Percentiles rank a stretch among this genome's conserved stretches.
Conservation (phyloP, 129 eudicot species). For the Gnaphalium uliginosum region DNA sequence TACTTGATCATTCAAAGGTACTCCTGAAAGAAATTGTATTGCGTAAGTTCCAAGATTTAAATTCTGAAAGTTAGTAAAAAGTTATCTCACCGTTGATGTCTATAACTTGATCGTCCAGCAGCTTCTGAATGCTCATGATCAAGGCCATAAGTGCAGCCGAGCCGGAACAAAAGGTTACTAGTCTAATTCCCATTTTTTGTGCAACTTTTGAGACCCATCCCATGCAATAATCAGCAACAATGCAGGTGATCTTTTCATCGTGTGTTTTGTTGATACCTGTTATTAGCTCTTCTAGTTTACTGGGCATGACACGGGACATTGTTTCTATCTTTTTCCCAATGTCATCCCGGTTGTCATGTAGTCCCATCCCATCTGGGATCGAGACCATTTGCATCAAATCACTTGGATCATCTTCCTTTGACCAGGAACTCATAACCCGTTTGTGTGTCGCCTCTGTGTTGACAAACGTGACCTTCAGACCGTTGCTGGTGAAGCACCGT, state of each 20-base stretch:
- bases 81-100: slow-evolving; percentile 26
- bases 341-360: slow-evolving; percentile 49
- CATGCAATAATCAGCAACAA: slow-evolving; percentile 50
- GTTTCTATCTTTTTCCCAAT: slow-evolving; percentile 24
- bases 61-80: neutral
- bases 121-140: slow-evolving; percentile 29
- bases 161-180: slow-evolving; percentile 44
- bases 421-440: slow-evolving; percentile 28
- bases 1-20: slow-evolving; percentile 35
- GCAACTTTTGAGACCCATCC: slow-evolving; percentile 50
- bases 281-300: slow-evolving; percentile 39
- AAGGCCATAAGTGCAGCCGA: slow-evolving; percentile 36
- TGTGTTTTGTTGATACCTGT: slow-evolving; percentile 28
- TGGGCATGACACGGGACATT: slow-evolving; percentile 41
- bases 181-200: slow-evolving; percentile 35
- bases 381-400: slow-evolving; percentile 38
- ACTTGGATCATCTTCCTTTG: slow-evolving; percentile 8
- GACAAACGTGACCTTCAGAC: slow-evolving; percentile 47
- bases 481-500: slow-evolving; percentile 30
- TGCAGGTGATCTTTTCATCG: slow-evolving; percentile 35
- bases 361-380: slow-evolving; percentile 57
- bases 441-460: slow-evolving; percentile 48
- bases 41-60: too few relatives aligned
- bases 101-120: slow-evolving; percentile 46
- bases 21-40: slow-evolving; percentile 27